Base-by-base conservation (phyloP, 176 grass and related monocot species). In the Oropetium thomaeum region DNA sequence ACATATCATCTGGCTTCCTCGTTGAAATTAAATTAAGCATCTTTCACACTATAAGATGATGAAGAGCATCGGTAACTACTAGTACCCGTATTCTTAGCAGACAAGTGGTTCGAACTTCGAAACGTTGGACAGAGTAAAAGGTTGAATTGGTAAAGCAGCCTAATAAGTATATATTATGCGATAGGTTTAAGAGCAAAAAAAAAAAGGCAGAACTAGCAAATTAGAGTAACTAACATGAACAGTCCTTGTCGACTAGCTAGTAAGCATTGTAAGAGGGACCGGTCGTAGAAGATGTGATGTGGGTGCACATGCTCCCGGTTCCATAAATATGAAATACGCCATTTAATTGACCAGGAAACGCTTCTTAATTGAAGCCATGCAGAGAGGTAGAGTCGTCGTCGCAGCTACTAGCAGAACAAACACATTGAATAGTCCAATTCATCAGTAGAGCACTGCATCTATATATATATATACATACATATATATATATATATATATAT, bases 51-150 rank as follows among this genome's bases (percentile, higher is more conserved):
- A 78, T 41, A 68, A 30, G 32, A n/a, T 33, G 32, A n/a, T 49
- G 32, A 83, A 59, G 74, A 74, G 41, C 78, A 30, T 44, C 20
- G 35, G 26, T 67, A 54, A 73, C 43, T 41, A 73, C 27, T 20
- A n/a, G n/a, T n/a, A 62, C 52, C 79, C 71, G n/a, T n/a, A 74
- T 53, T 17, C 29, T 65, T 51, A 55, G 38, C 5, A 3, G 29
- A 19, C 19, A 15, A 25, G 16, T 70, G 68, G 5, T 6, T 31
- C 16, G 35, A 69, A 70, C 37, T 6, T 41, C 11, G 30, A 53
- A 62, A 60, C 0, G 0, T 23, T 12, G 13, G 25, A 33, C 0
- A 10, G 28, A 23, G 23, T 30, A 70, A 69, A 63, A 70, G 9
- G 1, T 10, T 27, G 2, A 22, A 58, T 1, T 1, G 47, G 10